Base-by-base conservation (phyloP, 768 basidiomycete genomes). In the Phlebiopsis flavidoalba region DNA sequence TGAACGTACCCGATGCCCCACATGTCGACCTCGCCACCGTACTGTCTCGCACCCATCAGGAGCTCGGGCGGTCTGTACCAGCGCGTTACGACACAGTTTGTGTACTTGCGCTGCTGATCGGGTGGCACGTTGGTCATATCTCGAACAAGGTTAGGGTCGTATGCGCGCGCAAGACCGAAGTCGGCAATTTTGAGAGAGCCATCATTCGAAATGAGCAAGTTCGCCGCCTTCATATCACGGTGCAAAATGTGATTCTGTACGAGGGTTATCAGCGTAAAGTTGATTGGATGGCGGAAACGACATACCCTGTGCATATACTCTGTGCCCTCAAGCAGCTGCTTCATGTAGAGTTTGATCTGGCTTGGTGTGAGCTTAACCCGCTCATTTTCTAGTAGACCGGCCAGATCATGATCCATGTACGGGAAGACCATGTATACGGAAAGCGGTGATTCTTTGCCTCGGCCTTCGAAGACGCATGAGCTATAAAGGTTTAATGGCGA, bases 361-460 rank as follows among this genome's bases (percentile, higher is more conserved):
- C 88, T 88, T 8, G 88, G 85, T 53, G 83, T 83, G 3, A 96
- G 77, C 66, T 88, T 88, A 60, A 95, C 95, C 26, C 89, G 83
- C 61, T 91, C 88, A 69, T 98, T 98, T 73, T 95, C 93, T 61
- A 99, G 76, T 43, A 98, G 73, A 2, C 97, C 97, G 1, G 96
- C 94, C 11, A 99, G 84, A 74, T 99, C 97, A 68, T 99, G 96
- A 68, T 98, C 97, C 97, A 98, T 98, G 75, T 98, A 99, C 0
- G 97, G 97, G 69, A 98, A 99, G 46, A 98, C 96, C 94, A 98
- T 97, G 75, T 92, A 97, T 14, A 98, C 92, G 4, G 91, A 92
- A 57, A 93, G 76, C 24, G 89, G 85, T 12, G 73, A 70, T 50
- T 87, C 85, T 63, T 83, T 85, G 11, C 80, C 83, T 60, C 79